Evolutionary conservation across 169 alveolate species (phyloP).

Genomic region (Plasmodium sp.): DNA sequence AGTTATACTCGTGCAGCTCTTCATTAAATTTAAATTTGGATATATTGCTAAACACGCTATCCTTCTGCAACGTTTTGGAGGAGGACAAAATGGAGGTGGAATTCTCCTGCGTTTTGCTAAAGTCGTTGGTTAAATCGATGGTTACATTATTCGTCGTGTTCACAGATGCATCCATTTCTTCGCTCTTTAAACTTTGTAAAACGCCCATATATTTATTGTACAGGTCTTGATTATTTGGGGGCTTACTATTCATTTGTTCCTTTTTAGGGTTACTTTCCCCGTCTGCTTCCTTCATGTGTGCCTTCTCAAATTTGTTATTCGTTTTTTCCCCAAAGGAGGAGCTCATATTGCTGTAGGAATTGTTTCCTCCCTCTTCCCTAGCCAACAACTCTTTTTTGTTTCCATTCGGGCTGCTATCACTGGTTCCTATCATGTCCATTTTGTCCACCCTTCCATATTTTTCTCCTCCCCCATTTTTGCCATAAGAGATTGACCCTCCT

Average conservation of each 20-base stretch:
- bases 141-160: conserved; percentile 42
- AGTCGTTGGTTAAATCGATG: conserved; percentile 58
- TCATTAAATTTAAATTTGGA: conserved; percentile 63
- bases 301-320: background rate
- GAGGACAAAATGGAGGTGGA: conserved; percentile 67
- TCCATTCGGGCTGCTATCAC: background rate
- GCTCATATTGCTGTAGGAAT: background rate
- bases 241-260: background rate
- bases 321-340: background rate
- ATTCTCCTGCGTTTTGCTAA: conserved; percentile 62
- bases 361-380: background rate
- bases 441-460: background rate
- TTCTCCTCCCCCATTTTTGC: background rate
- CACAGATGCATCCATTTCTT: conserved; percentile 68
- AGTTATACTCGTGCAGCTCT: conserved; percentile 35
- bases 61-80: conserved; percentile 49
- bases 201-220: conserved; percentile 69
- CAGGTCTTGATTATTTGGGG: conserved; percentile 18
- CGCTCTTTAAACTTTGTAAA: conserved; percentile 59
- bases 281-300: background rate
- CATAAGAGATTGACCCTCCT: background rate
- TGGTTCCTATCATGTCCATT: background rate
- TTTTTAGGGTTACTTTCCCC: background rate
- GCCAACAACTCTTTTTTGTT: background rate
- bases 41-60: conserved; percentile 50